Percentiles rank a stretch among this genome's conserved stretches.
phyloP scores from a whole-genome alignment of 148 eudicot genomes.

The Chenopodium formosanum region DNA sequence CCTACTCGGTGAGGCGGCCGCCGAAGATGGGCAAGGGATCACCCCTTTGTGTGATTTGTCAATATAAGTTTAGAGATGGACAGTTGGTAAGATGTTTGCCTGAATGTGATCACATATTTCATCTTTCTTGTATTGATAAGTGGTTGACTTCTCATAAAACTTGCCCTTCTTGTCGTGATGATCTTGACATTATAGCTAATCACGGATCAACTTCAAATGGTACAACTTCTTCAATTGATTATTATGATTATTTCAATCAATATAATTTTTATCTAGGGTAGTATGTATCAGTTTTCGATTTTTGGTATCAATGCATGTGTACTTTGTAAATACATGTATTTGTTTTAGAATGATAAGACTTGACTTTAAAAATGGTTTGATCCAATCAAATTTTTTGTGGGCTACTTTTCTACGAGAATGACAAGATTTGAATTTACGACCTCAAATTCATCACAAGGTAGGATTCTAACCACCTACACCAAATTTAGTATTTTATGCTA shows the following conservation, averaged over 20 bases:
- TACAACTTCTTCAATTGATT: background rate
- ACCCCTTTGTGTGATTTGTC: conserved; percentile 27
- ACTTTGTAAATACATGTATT: background rate
- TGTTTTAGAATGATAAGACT: too few species aligned
- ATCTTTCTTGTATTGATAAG: conserved; percentile 24
- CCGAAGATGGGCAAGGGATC: conserved; percentile 20
- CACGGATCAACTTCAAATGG: background rate
- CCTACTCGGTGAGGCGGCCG: conserved; percentile 28
- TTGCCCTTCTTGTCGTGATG: conserved; percentile 35
- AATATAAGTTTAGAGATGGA: conserved; percentile 18
- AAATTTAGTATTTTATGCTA: too few species aligned
- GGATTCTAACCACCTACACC: too few species aligned
- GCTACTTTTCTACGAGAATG: too few species aligned
- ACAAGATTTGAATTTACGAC: too few species aligned
- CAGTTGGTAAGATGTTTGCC: conserved; percentile 32
- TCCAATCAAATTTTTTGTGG: too few species aligned
- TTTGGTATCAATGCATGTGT: background rate
- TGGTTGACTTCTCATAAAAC: conserved; percentile 29
- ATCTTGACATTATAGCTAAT: conserved; percentile 2
- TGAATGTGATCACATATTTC: conserved; percentile 30
- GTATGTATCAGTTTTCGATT: background rate
- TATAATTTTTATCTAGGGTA: background rate
- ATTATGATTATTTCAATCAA: conserved; percentile 5
- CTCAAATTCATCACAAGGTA: too few species aligned
- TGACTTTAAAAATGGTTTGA: too few species aligned